Conservation (phyloP, 768 basidiomycete species). For the Amanita rubescens region DNA sequence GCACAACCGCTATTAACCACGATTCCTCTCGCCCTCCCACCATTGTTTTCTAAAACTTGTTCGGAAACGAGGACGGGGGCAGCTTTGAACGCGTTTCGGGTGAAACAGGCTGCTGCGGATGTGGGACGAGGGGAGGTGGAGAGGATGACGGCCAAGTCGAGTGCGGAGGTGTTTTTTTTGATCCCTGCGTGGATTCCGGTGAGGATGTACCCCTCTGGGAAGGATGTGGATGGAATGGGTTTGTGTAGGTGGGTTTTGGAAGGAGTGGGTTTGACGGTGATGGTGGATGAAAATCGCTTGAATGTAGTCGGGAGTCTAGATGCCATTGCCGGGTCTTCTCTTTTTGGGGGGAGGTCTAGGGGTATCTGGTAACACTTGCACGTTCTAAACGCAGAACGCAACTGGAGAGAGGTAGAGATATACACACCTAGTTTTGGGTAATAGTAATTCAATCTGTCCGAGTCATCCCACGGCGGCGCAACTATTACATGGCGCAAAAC, state of each 20-base stretch:
- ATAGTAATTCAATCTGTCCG: no score
- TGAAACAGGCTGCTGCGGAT: slow-evolving; percentile 89
- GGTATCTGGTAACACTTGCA: not conserved
- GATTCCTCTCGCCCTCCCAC: slow-evolving; percentile 68
- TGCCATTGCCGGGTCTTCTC: no score
- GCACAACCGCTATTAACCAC: slow-evolving; percentile 97
- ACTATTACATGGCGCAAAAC: no score
- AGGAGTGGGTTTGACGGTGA: slow-evolving; percentile 49
- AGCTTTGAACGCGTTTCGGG: slow-evolving; percentile 93
- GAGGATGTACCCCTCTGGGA: slow-evolving; percentile 73
- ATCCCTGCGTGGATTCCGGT: no score
- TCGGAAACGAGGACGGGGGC: slow-evolving; percentile 88
- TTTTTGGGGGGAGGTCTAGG: no score
- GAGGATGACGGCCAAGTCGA: slow-evolving; percentile 80
- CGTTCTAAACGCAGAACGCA: not conserved
- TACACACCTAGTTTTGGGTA: no score
- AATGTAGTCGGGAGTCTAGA: slow-evolving; percentile 12
- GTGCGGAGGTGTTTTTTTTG: no score
- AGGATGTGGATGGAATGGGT: slow-evolving; percentile 45
- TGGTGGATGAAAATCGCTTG: slow-evolving; percentile 36
- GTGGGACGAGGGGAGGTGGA: slow-evolving; percentile 70
- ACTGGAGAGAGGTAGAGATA: not conserved
- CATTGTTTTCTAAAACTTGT: slow-evolving; percentile 57
- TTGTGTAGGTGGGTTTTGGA: slow-evolving; percentile 59
- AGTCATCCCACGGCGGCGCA: no score